phyloP scores from a whole-genome alignment of 1,139 yeast genomes.

The Candida sp. region DNA sequence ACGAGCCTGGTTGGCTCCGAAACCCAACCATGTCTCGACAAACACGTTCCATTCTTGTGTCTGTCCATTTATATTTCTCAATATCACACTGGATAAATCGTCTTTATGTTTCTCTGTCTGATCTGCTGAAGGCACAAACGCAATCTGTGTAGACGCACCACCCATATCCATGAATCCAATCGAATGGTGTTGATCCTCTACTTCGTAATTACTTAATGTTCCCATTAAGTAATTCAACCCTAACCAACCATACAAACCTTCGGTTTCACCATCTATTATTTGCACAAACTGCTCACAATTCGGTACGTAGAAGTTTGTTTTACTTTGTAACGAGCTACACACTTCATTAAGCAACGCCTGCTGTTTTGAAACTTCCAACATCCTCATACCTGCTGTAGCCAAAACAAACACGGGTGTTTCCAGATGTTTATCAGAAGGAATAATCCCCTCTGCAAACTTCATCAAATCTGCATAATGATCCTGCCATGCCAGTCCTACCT shows the following conservation, averaged over 20 bases:
- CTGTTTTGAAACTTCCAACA: conserved; percentile 48
- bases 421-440: conserved; percentile 50
- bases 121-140: conserved; percentile 63
- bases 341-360: conserved; percentile 46
- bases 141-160: conserved; percentile 81
- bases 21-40: conserved; percentile 82
- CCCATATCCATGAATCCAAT: conserved; percentile 91
- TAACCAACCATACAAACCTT: conserved; percentile 81
- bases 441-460: conserved; percentile 53
- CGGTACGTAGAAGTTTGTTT: conserved; percentile 47
- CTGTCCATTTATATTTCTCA: conserved; percentile 60
- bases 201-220: conserved; percentile 45
- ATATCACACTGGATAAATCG: conserved; percentile 55
- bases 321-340: conserved; percentile 44
- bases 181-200: conserved; percentile 40
- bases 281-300: conserved; percentile 62
- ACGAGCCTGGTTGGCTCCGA: conserved; percentile 81
- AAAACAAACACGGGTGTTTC: conserved; percentile 70
- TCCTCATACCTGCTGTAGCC: conserved; percentile 84
- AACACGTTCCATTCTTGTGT: conserved; percentile 67
- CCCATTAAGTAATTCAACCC: conserved; percentile 68
- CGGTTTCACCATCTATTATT: conserved; percentile 77
- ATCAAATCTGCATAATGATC: conserved; percentile 56
- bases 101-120: conserved; percentile 58
- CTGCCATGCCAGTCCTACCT: conserved; percentile 52